Evolutionary conservation across 2,329 filamentous ascomycete species (phyloP).

Genomic region (Sarocladiaceae sp.): DNA sequence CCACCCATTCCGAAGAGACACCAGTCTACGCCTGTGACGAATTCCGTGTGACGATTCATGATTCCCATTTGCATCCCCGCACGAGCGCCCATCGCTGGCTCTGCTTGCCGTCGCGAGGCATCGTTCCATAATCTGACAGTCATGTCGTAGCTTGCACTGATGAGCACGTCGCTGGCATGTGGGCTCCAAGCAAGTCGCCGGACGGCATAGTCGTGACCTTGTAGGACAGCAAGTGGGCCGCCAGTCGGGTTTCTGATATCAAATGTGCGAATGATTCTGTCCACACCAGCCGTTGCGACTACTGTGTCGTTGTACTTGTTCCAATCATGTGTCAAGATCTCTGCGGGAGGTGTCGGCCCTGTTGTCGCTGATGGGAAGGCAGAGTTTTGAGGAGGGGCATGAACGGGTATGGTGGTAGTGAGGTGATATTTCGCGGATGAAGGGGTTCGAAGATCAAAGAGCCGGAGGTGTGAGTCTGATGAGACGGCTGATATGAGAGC

Average conservation of each 20-base stretch:
- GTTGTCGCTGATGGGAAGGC: slow-evolving; percentile 32
- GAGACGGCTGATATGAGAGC: slow-evolving; percentile 82
- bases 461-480: slow-evolving; percentile 80
- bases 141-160: slow-evolving; percentile 97
- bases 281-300: slow-evolving; percentile 84
- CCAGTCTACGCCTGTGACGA: slow-evolving; percentile 95
- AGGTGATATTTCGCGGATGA: slow-evolving; percentile 85
- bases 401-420: slow-evolving; percentile 76
- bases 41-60: slow-evolving; percentile 94
- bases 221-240: slow-evolving; percentile 69
- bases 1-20: slow-evolving; percentile 93
- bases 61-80: slow-evolving; percentile 71
- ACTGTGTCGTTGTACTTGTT: slow-evolving; percentile 92
- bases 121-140: slow-evolving; percentile 93
- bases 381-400: slow-evolving; percentile 48
- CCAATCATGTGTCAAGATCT: slow-evolving; percentile 95
- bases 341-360: slow-evolving; percentile 53
- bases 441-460: slow-evolving; percentile 90
- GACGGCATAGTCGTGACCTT: slow-evolving; percentile 89
- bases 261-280: slow-evolving; percentile 81
- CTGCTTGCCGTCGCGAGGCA: slow-evolving; percentile 41
- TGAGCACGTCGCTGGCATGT: slow-evolving; percentile 81
- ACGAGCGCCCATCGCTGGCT: slow-evolving; percentile 28
- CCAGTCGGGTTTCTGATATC: slow-evolving; percentile 74
- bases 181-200: slow-evolving; percentile 86